Evolutionary conservation across 1,284 basidiomycete genomes (phyloP).

Genomic region (Naganishia sp.): DNA sequence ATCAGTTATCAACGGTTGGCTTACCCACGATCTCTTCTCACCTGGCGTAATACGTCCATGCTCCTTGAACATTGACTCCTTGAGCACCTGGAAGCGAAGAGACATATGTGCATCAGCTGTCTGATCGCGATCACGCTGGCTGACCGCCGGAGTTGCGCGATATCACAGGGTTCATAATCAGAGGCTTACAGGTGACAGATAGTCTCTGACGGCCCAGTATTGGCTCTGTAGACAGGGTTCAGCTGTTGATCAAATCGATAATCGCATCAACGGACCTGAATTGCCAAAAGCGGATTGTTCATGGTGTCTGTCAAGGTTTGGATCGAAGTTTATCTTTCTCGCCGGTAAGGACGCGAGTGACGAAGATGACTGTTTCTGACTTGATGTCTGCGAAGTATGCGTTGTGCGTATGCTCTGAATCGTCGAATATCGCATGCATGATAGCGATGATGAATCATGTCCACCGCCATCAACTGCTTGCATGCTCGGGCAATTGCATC

Average conservation of each 20-base stretch:
- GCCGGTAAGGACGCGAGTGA: too few relatives aligned
- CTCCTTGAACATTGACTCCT: slow-evolving; percentile 98
- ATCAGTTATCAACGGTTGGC: slow-evolving; percentile 31
- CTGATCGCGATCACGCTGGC: neutral
- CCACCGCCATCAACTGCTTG: too few relatives aligned
- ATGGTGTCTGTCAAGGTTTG: slow-evolving; percentile 1
- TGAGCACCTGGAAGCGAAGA: slow-evolving; percentile 69
- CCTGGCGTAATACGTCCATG: slow-evolving; percentile 95
- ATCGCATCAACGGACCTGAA: slow-evolving; percentile 46
- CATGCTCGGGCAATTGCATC: too few relatives aligned
- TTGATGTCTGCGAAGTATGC: too few relatives aligned
- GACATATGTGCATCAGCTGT: slow-evolving; percentile 6
- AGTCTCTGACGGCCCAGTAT: slow-evolving; percentile 94
- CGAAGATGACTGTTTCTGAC: too few relatives aligned
- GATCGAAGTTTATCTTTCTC: too few relatives aligned
- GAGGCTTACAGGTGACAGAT: slow-evolving; percentile 95
- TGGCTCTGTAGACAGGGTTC: slow-evolving; percentile 60
- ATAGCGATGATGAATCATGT: too few relatives aligned
- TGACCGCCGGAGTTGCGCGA: slow-evolving; percentile 1
- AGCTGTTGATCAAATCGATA: neutral
- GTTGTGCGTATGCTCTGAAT: too few relatives aligned
- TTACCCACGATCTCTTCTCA: too few relatives aligned
- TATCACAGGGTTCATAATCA: too few relatives aligned
- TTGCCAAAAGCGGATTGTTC: slow-evolving; percentile 51
- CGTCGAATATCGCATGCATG: too few relatives aligned